These are phyloP conservation scores for Nakazawaea laoshanensis DNA, from an alignment of 805 yeast genomes.

Conservation along the genomic window DNA sequence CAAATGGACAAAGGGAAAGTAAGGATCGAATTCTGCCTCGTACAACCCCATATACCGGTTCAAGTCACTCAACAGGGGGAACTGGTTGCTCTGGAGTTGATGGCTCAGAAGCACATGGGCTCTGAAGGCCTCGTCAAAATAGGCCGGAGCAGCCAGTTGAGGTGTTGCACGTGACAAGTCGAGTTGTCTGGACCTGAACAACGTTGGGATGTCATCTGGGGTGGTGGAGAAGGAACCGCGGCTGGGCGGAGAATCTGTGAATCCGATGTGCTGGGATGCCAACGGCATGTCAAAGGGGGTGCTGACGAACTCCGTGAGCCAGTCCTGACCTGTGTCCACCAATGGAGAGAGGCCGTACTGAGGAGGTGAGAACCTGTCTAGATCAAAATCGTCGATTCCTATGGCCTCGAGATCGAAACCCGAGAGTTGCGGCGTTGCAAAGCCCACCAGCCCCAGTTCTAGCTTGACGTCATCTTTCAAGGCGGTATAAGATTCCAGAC, in stretches of 20 bases:
- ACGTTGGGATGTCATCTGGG: conserved; percentile 42
- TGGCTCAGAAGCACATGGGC: conserved; percentile 43
- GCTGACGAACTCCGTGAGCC: conserved; percentile 65
- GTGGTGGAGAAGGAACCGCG: conserved; percentile 10
- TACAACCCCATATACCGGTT: conserved; percentile 71
- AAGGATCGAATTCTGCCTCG: conserved; percentile 69
- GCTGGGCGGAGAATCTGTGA: conserved; percentile 29
- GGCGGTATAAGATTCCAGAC: conserved; percentile 52
- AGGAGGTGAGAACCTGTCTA: conserved; percentile 13
- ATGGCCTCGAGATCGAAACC: conserved; percentile 29
- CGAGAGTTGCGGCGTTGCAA: conserved; percentile 70
- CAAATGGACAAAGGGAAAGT: conserved; percentile 78
- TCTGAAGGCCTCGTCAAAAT: conserved; percentile 45
- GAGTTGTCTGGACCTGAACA: conserved; percentile 58
- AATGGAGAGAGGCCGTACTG: conserved; percentile 17
- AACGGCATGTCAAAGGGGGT: conserved; percentile 53
- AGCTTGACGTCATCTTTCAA: conserved; percentile 30
- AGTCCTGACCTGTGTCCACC: conserved; percentile 31
- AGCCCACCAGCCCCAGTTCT: conserved; percentile 66
- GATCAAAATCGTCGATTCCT: conserved; percentile 16
- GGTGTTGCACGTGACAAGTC: conserved; percentile 35
- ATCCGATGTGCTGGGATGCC: conserved; percentile 52
- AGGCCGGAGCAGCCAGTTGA: conserved; percentile 13
- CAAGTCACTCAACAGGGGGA: conserved; percentile 70
- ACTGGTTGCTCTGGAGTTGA: conserved; percentile 46